These are phyloP conservation scores for Discostella pseudostelligera DNA, from an alignment of 108 stramenopile species.

Conservation along the genomic window DNA sequence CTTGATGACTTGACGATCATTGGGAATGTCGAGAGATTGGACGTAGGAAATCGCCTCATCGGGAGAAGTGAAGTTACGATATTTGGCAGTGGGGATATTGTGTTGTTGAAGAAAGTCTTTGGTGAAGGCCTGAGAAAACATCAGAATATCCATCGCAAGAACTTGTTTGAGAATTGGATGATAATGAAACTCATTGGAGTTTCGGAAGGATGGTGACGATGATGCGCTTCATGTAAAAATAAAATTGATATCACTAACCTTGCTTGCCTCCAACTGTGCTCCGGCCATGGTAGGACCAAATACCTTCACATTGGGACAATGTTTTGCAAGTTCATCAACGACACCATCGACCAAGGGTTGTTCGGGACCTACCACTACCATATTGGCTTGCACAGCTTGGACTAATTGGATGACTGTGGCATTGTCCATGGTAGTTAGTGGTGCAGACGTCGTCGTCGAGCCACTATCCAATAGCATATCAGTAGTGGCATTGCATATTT, in stretches of 20 bases:
- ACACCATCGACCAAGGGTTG: constrained; percentile 93
- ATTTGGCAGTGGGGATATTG: constrained; percentile 93
- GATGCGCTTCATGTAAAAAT: not conserved
- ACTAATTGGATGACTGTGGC: constrained; percentile 66
- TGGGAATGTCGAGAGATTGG: constrained; percentile 56
- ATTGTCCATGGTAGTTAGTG: constrained; percentile 52
- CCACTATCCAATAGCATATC: not conserved
- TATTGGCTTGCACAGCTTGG: constrained; percentile 59
- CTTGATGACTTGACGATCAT: constrained; percentile 96
- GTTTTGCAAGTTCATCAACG: constrained; percentile 79
- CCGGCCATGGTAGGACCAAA: constrained; percentile 95
- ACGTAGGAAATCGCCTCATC: constrained; percentile 87
- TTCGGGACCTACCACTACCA: constrained; percentile 98
- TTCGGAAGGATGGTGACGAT: not conserved
- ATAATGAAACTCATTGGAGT: too few species aligned
- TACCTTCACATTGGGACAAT: constrained; percentile 80
- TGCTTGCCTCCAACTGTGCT: constrained; percentile 94
- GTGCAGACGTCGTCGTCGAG: constrained; percentile 34
- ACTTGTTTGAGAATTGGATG: too few species aligned
- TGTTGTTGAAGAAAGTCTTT: constrained; percentile 97
- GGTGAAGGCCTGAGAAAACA: constrained; percentile 85
- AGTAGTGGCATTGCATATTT: constrained; percentile 65
- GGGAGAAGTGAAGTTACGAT: constrained; percentile 85
- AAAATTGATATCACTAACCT: too few species aligned
- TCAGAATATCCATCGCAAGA: too few species aligned